Conservation (phyloP, 1,284 basidiomycete species). For the Athelia psychrophila region DNA sequence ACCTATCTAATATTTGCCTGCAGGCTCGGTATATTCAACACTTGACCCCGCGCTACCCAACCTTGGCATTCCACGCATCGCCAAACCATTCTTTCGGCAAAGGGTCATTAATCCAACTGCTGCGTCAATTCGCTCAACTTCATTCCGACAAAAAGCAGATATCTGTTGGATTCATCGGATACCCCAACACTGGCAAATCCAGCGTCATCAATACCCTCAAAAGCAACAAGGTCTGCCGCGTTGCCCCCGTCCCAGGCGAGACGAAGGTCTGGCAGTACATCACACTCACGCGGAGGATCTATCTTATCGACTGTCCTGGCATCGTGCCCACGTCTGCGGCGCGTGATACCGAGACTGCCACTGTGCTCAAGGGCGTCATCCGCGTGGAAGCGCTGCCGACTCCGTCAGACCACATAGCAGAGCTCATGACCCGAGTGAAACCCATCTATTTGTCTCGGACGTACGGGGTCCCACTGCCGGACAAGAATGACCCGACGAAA, state of each 20-base stretch:
- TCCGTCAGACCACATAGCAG: constrained; percentile 92
- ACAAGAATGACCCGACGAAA: constrained; percentile 44
- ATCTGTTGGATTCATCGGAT: constrained; percentile 96
- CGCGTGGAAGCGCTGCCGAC: constrained; percentile 94
- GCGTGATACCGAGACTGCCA: constrained; percentile 87
- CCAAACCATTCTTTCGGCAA: constrained; percentile 99
- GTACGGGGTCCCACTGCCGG: constrained; percentile 74
- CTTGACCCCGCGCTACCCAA: constrained; percentile 91
- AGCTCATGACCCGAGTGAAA: constrained; percentile 87
- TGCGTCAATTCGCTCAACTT: constrained; percentile 95
- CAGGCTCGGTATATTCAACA: constrained; percentile 97
- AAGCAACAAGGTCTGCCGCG: constrained; percentile 96
- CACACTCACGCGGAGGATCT: constrained; percentile 92
- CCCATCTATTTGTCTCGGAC: constrained; percentile 92
- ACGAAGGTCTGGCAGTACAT: constrained; percentile 99
- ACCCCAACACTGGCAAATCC: constrained; percentile 98
- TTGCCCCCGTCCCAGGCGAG: constrained; percentile 97
- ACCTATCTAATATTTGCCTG: constrained; percentile 6
- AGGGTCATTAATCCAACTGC: constrained; percentile 94
- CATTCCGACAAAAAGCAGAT: constrained; percentile 99
- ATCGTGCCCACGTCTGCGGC: constrained; percentile 88
- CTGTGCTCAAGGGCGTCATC: constrained; percentile 95
- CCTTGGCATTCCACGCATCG: constrained; percentile 97
- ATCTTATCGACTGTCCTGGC: constrained; percentile 99
- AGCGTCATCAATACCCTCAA: constrained; percentile 99